These are phyloP conservation scores for Coprinopsis sp. DNA, from an alignment of 768 basidiomycete species.

Conservation along the genomic window DNA sequence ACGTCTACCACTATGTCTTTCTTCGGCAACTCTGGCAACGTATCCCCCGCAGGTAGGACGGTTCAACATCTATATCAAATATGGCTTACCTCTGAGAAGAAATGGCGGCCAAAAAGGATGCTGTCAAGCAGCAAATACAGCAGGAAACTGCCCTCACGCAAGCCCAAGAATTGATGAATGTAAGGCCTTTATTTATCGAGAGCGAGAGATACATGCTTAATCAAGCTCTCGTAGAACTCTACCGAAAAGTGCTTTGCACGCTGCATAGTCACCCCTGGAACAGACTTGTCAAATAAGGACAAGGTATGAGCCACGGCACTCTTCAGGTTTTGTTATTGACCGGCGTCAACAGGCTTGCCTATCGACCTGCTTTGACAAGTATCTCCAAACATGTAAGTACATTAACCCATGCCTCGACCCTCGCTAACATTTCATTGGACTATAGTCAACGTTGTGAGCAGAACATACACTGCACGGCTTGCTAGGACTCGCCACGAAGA, in stretches of 20 bases:
- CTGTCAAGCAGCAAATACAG: slow-evolving; percentile 59
- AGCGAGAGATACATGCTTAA: not conserved
- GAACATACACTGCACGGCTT: slow-evolving; percentile 58
- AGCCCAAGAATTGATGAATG: slow-evolving; percentile 80
- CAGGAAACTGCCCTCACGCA: slow-evolving; percentile 69
- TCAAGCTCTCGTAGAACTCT: slow-evolving; percentile 53
- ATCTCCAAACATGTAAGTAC: slow-evolving; percentile 78
- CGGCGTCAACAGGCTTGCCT: slow-evolving; percentile 57
- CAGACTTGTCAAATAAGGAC: slow-evolving; percentile 63
- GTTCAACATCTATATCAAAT: too few relatives aligned
- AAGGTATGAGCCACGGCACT: slow-evolving; percentile 42
- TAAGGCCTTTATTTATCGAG: slow-evolving; percentile 20
- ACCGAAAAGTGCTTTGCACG: slow-evolving; percentile 75
- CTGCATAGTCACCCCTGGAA: slow-evolving; percentile 73
- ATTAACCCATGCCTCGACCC: not conserved
- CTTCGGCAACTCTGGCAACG: too few relatives aligned
- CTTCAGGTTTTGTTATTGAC: not conserved
- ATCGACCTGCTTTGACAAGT: slow-evolving; percentile 71
- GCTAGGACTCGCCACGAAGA: slow-evolving; percentile 41
- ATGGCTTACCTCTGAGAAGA: slow-evolving; percentile 33
- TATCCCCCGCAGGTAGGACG: too few relatives aligned
- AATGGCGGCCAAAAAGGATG: slow-evolving; percentile 44
- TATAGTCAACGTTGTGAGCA: slow-evolving; percentile 76
- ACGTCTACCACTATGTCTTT: too few relatives aligned
- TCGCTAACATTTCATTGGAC: slow-evolving; percentile 2